A percentile compares a stretch with the other conserved stretches of the same genome.
Conservation (phyloP, 495 filamentous ascomycete species). For the Daldinia grandis region DNA sequence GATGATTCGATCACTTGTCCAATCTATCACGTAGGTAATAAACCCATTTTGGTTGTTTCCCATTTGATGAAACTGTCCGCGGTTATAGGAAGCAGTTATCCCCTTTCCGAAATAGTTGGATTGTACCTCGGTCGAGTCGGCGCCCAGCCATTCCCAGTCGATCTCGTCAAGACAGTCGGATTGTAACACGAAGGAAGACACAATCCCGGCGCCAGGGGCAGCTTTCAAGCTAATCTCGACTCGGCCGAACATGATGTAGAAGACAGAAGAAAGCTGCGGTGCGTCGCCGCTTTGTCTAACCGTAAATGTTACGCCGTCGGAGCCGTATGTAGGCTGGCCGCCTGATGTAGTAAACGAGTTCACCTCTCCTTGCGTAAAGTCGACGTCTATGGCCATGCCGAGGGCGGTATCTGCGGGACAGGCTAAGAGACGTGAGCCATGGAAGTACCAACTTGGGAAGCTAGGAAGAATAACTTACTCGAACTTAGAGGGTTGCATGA, state of each 20-base stretch:
- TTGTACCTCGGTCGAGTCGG: conserved; percentile 71
- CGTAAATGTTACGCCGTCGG: conserved; percentile 84
- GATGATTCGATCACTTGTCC: conserved; percentile 76
- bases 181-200: conserved; percentile 85
- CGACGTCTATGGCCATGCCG: conserved; percentile 77
- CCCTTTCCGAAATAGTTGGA: conserved; percentile 97
- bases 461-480: conserved; percentile 55
- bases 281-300: conserved; percentile 83
- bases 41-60: conserved; percentile 70
- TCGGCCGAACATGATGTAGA: conserved; percentile 87
- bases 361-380: conserved; percentile 78
- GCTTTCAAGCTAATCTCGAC: conserved; percentile 77
- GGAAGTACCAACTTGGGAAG: background rate
- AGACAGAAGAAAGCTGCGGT: conserved; percentile 77
- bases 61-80: conserved; percentile 74
- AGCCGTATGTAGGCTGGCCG: conserved; percentile 70
- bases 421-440: conserved; percentile 35
- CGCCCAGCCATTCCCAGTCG: conserved; percentile 86
- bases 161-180: conserved; percentile 95
- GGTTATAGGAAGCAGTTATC: conserved; percentile 73
- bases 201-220: conserved; percentile 74
- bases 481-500: conserved; percentile 74
- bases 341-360: conserved; percentile 75
- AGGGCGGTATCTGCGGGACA: conserved; percentile 86
- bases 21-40: conserved; percentile 91